Evolutionary conservation across 371 early-diverging fungal genomes (phyloP).

Genomic region (Mortierella polycephala): DNA sequence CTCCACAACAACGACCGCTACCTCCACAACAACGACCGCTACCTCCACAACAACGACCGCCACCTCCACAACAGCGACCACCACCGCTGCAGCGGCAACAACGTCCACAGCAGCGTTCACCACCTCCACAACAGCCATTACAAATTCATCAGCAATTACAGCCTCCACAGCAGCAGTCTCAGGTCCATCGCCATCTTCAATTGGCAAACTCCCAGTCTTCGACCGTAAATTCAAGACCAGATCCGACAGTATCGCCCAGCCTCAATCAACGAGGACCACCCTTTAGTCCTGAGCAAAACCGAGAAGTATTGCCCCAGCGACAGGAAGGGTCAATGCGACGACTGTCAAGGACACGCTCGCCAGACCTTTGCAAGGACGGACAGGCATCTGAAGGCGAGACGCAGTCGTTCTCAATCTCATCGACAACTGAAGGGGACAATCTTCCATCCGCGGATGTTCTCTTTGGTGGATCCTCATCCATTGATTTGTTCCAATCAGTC

Average conservation of each 20-base stretch:
- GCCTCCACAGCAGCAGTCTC: background rate
- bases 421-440: background rate
- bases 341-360: background rate
- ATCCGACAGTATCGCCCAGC: background rate
- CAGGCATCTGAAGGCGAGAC: background rate
- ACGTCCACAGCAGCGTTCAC: background rate
- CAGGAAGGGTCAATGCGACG: too few species aligned
- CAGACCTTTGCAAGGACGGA: background rate
- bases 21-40: constrained; percentile 8
- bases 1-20: constrained; percentile 2
- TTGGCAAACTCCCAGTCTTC: too few species aligned
- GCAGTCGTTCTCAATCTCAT: background rate
- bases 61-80: constrained; percentile 5
- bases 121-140: background rate
- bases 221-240: too few species aligned
- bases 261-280: background rate
- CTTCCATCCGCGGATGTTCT: constrained; percentile 48
- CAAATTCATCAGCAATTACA: background rate
- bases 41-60: constrained; percentile 5
- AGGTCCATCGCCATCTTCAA: background rate
- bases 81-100: constrained; percentile 12
- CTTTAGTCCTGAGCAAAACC: too few species aligned
- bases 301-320: too few species aligned
- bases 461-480: constrained; percentile 27
- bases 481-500: constrained; percentile 25